Evolutionary conservation across 2,329 filamentous ascomycete genomes (phyloP).

Genomic region (Sporothrix globosa): DNA sequence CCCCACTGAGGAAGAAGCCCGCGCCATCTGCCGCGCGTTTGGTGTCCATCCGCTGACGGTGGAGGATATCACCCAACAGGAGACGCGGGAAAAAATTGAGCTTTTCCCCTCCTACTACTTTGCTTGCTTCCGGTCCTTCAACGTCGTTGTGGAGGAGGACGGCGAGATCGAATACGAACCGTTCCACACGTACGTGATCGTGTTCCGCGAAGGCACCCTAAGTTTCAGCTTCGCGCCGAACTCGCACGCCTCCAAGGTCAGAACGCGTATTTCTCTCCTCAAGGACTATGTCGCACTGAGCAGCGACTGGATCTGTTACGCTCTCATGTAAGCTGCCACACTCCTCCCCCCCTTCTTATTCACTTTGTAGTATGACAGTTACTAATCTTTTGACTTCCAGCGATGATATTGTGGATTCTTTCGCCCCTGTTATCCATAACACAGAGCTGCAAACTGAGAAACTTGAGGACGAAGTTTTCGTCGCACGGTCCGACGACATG

Average conservation of each 20-base stretch:
- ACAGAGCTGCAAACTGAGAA: conserved; percentile 87
- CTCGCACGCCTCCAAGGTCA: conserved; percentile 83
- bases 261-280: conserved; percentile 86
- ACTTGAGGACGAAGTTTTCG: conserved; percentile 95
- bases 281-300: conserved; percentile 94
- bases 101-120: conserved; percentile 98
- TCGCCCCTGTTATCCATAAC: conserved; percentile 83
- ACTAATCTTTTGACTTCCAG: conserved; percentile 48
- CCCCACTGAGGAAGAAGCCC: conserved; percentile 85
- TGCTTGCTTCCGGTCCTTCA: conserved; percentile 94
- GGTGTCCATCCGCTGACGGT: conserved; percentile 93
- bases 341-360: background rate
- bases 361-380: background rate
- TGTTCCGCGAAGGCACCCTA: conserved; percentile 91
- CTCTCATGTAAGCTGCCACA: conserved; percentile 72
- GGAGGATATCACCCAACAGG: conserved; percentile 93
- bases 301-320: conserved; percentile 99
- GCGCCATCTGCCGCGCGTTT: conserved; percentile 88
- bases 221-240: conserved; percentile 93
- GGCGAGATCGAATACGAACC: conserved; percentile 86
- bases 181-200: conserved; percentile 94
- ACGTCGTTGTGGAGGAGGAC: conserved; percentile 72
- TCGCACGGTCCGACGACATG: conserved; percentile 87
- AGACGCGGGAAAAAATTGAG: conserved; percentile 97
- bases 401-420: conserved; percentile 96